A percentile compares a stretch with the other conserved stretches of the same genome.
These are phyloP conservation scores for Fusarium nygamai DNA, from an alignment of 2,329 filamentous ascomycete species.

Conservation along the genomic window DNA sequence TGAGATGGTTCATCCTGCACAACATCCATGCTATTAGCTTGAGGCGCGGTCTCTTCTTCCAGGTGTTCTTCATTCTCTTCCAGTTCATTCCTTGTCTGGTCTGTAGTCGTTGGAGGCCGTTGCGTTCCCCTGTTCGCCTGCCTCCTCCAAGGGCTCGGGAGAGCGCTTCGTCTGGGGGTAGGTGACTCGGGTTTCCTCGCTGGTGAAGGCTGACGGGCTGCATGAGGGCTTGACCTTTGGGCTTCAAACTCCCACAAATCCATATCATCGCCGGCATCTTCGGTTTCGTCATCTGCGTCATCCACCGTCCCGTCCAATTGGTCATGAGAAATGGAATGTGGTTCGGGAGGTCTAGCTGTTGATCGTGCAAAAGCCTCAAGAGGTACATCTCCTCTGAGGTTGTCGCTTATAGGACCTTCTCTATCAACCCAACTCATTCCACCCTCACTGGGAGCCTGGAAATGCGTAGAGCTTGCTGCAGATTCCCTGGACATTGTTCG, in stretches of 20 bases:
- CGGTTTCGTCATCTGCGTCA: slow-evolving; percentile 29
- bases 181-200: slow-evolving; percentile 38
- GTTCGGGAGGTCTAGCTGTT: not conserved
- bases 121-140: slow-evolving; percentile 35
- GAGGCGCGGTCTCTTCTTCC: slow-evolving; percentile 7
- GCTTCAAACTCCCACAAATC: slow-evolving; percentile 69
- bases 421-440: slow-evolving; percentile 57
- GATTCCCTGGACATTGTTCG: slow-evolving; percentile 40
- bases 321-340: not conserved
- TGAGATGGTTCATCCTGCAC: slow-evolving; percentile 33
- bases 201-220: slow-evolving; percentile 44
- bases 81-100: not conserved
- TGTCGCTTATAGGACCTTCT: slow-evolving; percentile 51
- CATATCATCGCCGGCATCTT: slow-evolving; percentile 54
- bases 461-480: slow-evolving; percentile 48
- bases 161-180: slow-evolving; percentile 33
- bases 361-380: slow-evolving; percentile 43
- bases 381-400: slow-evolving; percentile 49
- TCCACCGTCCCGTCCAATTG: slow-evolving; percentile 28
- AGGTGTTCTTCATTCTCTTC: not conserved
- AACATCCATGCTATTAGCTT: slow-evolving; percentile 22
- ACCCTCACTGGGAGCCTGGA: slow-evolving; percentile 47
- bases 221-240: slow-evolving; percentile 55
- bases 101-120: not conserved
- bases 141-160: slow-evolving; percentile 55